Percentiles rank a stretch among this genome's conserved stretches.
Evolutionary conservation across 352 stramenopile genomes (phyloP).

Genomic region (Phytophthora pini): DNA sequence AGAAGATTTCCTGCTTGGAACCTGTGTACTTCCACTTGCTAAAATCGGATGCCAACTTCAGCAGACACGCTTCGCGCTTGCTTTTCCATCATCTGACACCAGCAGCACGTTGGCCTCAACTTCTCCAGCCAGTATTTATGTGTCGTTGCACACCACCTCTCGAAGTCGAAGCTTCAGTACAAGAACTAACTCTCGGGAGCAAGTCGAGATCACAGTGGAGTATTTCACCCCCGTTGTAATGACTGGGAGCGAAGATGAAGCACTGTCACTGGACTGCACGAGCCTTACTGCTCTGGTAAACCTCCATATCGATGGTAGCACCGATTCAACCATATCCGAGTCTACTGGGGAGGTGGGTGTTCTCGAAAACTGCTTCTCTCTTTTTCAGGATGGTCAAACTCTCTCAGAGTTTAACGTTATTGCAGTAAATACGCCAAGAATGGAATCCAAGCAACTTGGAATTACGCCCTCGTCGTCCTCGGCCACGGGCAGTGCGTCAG

Average conservation of each 20-base stretch:
- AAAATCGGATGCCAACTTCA: slow-evolving; percentile 22
- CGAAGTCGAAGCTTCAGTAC: slow-evolving; percentile 2
- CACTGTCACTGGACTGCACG: slow-evolving; percentile 17
- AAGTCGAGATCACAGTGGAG: slow-evolving; percentile 32
- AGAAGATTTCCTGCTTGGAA: slow-evolving; percentile 63
- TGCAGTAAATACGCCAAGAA: background rate
- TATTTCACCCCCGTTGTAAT: slow-evolving; percentile 36
- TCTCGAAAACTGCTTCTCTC: slow-evolving; percentile 24
- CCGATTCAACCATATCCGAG: background rate
- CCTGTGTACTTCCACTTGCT: slow-evolving; percentile 36
- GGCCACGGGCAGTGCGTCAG: slow-evolving; percentile 8
- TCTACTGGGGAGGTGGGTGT: background rate
- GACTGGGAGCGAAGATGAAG: slow-evolving; percentile 33
- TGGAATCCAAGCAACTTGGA: slow-evolving; percentile 2
- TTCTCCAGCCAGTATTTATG: slow-evolving; percentile 22
- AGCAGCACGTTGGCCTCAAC: background rate
- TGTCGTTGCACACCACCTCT: slow-evolving; percentile 22
- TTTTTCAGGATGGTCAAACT: slow-evolving; percentile 21
- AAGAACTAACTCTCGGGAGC: slow-evolving; percentile 10
- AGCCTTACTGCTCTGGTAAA: slow-evolving; percentile 20
- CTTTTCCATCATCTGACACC: slow-evolving; percentile 22
- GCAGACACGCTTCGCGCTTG: slow-evolving; percentile 39
- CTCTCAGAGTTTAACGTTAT: background rate
- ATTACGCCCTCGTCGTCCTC: slow-evolving; percentile 34
- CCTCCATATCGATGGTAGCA: background rate